These are phyloP conservation scores for Aspergillus pseudotamarii DNA, from an alignment of 2,329 filamentous ascomycete species.

Conservation along the genomic window DNA sequence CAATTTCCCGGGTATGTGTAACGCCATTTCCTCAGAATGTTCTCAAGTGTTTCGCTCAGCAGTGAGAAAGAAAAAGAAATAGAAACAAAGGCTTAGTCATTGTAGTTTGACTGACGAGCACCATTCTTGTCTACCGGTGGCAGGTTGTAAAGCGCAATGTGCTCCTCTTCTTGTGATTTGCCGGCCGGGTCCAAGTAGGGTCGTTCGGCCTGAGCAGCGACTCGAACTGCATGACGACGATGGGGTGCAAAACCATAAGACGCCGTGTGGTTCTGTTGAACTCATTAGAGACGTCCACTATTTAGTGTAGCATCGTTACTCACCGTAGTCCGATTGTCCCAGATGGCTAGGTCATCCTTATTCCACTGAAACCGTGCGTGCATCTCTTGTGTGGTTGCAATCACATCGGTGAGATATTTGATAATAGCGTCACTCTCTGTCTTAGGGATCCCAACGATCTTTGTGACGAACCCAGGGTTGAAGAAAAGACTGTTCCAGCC, in stretches of 20 bases:
- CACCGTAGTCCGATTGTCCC: constrained; percentile 65
- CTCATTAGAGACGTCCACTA: background rate
- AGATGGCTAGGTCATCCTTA: constrained; percentile 67
- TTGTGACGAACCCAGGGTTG: constrained; percentile 61
- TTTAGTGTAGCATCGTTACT: constrained; percentile 16
- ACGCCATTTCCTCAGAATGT: constrained; percentile 5
- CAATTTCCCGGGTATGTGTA: constrained; percentile 4
- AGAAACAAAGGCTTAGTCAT: constrained; percentile 43
- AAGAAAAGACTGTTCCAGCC: constrained; percentile 65
- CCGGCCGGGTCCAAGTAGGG: constrained; percentile 49
- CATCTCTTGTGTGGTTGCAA: constrained; percentile 65
- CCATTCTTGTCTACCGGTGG: constrained; percentile 60
- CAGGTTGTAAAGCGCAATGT: constrained; percentile 51
- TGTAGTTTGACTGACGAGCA: constrained; percentile 59
- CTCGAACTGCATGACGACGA: constrained; percentile 57
- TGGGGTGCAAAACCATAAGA: constrained; percentile 62
- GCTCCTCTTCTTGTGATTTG: constrained; percentile 58
- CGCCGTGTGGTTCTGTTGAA: constrained; percentile 54
- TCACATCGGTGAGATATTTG: constrained; percentile 56
- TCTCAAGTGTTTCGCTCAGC: constrained; percentile 4
- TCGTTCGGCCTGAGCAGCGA: constrained; percentile 51
- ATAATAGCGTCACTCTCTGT: constrained; percentile 58
- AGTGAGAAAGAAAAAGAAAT: background rate
- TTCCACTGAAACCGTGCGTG: constrained; percentile 69
- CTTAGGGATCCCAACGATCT: constrained; percentile 62